Evolutionary conservation across 2,329 filamentous ascomycete species (phyloP).

Genomic region (Diaporthe humulicola): DNA sequence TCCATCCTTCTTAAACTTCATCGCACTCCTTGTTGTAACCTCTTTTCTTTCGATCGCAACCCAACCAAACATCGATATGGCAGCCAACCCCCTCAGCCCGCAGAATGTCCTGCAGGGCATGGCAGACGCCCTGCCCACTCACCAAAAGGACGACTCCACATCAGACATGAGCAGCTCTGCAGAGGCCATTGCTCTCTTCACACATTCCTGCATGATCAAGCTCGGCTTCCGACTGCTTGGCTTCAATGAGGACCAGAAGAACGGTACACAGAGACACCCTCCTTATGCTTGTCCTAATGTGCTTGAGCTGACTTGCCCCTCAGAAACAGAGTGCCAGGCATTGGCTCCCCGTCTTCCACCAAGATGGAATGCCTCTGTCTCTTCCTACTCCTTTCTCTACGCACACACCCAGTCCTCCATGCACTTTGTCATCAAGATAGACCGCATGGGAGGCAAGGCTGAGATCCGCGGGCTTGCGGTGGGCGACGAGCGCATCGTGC

Average conservation of each 20-base stretch:
- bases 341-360: conserved; percentile 75
- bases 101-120: conserved; percentile 66
- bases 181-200: conserved; percentile 86
- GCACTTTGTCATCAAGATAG: conserved; percentile 85
- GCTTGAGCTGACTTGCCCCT: conserved; percentile 33
- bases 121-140: conserved; percentile 71
- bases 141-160: conserved; percentile 64
- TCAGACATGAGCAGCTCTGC: conserved; percentile 78
- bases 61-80: conserved; percentile 17
- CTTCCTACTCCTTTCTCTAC: conserved; percentile 87
- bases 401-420: conserved; percentile 87
- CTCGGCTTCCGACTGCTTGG: conserved; percentile 86
- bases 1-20: not conserved
- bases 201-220: conserved; percentile 85
- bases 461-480: conserved; percentile 84
- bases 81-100: conserved; percentile 55
- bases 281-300: not conserved
- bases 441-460: conserved; percentile 85
- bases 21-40: not conserved
- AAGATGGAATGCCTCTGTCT: conserved; percentile 83
- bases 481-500: conserved; percentile 84
- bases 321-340: conserved; percentile 69
- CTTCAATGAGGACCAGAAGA: conserved; percentile 84
- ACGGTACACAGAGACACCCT: conserved; percentile 64
- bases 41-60: not conserved